Base-by-base conservation (phyloP, 192 early-diverging fungal species). In the Entomortierella lignicola region DNA sequence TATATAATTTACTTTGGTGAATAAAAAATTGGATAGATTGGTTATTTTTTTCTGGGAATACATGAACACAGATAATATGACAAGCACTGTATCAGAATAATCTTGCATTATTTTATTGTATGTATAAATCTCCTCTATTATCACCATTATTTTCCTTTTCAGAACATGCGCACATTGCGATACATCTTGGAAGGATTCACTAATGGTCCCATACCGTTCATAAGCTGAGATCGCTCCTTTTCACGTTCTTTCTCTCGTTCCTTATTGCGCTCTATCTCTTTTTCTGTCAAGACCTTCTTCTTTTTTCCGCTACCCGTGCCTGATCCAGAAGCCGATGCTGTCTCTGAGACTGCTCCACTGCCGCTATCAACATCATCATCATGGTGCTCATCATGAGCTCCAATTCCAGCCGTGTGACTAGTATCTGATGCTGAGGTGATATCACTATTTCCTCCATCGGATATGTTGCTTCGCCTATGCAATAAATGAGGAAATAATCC, bases 111-210 rank as follows among this genome's bases (percentile, higher is more conserved):
- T n/a, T n/a, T n/a, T n/a, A n/a, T n/a, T n/a, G n/a, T n/a, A n/a
- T n/a, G n/a, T n/a, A n/a, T n/a, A n/a, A n/a, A n/a, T n/a, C n/a
- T n/a, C n/a, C n/a, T n/a, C n/a, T n/a, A n/a, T n/a, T n/a, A n/a
- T n/a, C n/a, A n/a, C n/a, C n/a, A n/a, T n/a, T n/a, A n/a, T n/a
- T n/a, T n/a, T n/a, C n/a, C 34, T 37, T 7, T 37, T 52, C 54
- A 77, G 12, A 77, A 69, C 74, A 77, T 77, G 25, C 74, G 66
- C 55, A 69, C 74, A 42, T 77, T 77, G 27, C 74, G 59, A 29
- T 77, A 77, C 74, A 77, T 77, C 61, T 77, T 77, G 66, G 64
- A 64, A 2, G 74, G 66, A 47, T 69, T 66, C 29, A 64, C 66
- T 4, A 69, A 55, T 27, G 74, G 66, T 0, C 74, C 74, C 53